These are phyloP conservation scores for Aspergillus pseudoviridinutans DNA, from an alignment of 2,329 filamentous ascomycete species.

Conservation along the genomic window DNA sequence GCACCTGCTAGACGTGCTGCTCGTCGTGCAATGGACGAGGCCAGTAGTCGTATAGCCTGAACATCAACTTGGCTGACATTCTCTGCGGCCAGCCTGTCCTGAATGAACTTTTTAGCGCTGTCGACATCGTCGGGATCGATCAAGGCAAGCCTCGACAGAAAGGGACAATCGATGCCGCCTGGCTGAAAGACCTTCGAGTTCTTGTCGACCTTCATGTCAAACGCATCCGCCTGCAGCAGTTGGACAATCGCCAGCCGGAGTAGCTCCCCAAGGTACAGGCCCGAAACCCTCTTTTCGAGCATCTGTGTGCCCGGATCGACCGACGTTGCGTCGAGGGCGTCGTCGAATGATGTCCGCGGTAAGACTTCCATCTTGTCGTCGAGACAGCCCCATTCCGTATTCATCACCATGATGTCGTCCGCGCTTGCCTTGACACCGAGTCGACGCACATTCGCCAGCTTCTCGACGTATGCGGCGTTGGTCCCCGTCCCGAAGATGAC, in stretches of 20 bases:
- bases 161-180: conserved; percentile 11
- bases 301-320: conserved; percentile 14
- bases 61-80: conserved; percentile 7
- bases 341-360: conserved; percentile 15
- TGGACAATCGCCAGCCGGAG: conserved; percentile 11
- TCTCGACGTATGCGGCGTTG: conserved; percentile 19
- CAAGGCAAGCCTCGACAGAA: conserved; percentile 10
- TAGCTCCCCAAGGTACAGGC: conserved; percentile 18
- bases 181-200: conserved; percentile 7
- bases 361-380: conserved; percentile 17
- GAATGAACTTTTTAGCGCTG: not conserved
- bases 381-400: conserved; percentile 21
- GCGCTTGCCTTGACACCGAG: not conserved
- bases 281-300: conserved; percentile 20
- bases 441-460: conserved; percentile 7
- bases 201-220: conserved; percentile 3
- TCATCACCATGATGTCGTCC: conserved; percentile 16
- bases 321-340: conserved; percentile 10
- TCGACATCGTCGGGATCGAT: not conserved
- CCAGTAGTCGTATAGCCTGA: conserved; percentile 7
- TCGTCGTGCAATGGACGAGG: conserved; percentile 11
- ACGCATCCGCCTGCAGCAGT: conserved; percentile 2
- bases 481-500: conserved; percentile 21
- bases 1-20: conserved; percentile 15
- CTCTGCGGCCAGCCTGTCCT: conserved; percentile 2